Percentiles rank a stretch among this genome's conserved stretches.
These are phyloP conservation scores for Thalassiosira sp. DNA, from an alignment of 352 stramenopile species.

Conservation along the genomic window DNA sequence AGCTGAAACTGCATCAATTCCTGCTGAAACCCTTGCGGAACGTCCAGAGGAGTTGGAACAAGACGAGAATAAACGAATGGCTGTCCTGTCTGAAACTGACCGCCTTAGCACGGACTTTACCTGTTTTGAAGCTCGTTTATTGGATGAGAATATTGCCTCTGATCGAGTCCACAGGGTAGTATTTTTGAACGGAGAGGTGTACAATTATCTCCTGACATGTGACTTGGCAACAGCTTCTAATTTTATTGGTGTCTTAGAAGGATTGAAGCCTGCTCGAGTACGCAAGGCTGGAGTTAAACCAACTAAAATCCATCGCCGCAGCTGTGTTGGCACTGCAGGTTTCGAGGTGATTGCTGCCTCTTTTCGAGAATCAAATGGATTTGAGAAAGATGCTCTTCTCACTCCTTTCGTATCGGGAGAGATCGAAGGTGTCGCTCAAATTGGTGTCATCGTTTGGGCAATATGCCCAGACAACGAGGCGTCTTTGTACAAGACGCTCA, in stretches of 20 bases:
- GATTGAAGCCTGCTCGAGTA: constrained; percentile 28
- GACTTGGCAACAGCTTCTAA: constrained; percentile 1
- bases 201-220: constrained; percentile 18
- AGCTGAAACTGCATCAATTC: constrained; percentile 27
- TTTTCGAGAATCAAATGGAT: constrained; percentile 8
- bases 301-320: constrained; percentile 27
- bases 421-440: constrained; percentile 17
- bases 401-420: constrained; percentile 41
- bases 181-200: constrained; percentile 19
- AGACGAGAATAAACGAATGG: constrained; percentile 26
- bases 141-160: constrained; percentile 28
- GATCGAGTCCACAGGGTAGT: constrained; percentile 21
- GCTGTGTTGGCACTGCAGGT: constrained; percentile 22
- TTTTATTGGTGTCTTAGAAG: constrained; percentile 26
- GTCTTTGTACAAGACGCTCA: constrained; percentile 23
- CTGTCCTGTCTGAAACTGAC: constrained; percentile 10
- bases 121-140: constrained; percentile 36
- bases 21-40: constrained; percentile 33
- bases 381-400: constrained; percentile 24
- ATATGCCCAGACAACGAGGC: constrained; percentile 12
- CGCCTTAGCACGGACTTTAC: constrained; percentile 19
- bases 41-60: constrained; percentile 15
- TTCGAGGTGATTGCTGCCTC: constrained; percentile 35
- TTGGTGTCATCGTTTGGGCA: constrained; percentile 38
- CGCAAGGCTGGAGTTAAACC: background rate